Base-by-base conservation (phyloP, 345 rosid species). In the Iberis pinnata region DNA sequence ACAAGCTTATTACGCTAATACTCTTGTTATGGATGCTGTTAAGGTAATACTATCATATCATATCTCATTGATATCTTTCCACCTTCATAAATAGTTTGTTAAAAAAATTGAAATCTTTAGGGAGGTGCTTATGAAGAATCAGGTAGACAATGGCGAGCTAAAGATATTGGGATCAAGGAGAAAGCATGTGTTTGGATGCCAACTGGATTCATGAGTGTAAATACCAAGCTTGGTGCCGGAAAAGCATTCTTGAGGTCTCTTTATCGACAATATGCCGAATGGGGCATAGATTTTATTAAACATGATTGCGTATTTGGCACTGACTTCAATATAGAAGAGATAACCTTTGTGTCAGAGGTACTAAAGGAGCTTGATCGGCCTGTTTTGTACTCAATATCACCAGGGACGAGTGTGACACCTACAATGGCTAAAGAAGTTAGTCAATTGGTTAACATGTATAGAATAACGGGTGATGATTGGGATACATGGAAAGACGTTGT, bases 251-350 rank as follows among this genome's bases (percentile, higher is more conserved):
- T 89, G 74, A 77, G 76, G 72, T 89, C 97, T 14, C 88, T 86
- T 61, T 82, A 86, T 66, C 60, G 64, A 54, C 90, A 80, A 61
- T 89, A 86, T 64, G 89, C 89, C 0, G 88, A 79, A 39, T 89
- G 97, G 97, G 97, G 96, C 4, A 82, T 89, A 16, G 97, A 89
- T 80, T 86, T 89, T 57, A 83, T 96, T 89, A 89, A 89, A 70
- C 78, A 83, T 56, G 95, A 89, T 61, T 86, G 95, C 17, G 80
- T 82, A 27, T 89, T 89, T 68, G 95, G 97, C 16, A 73, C 70
- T 42, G 95, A 89, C 73, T 76, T 84, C 67, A 78, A 82, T 49
- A 3, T 80, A 58, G 79, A 71, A 35, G 90, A 84, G 78, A 82
- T 84, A 54, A 75, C 61, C 16, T 53, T 44, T 52, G 94, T 86